Base-by-base conservation (phyloP, 352 stramenopile genomes). In the Blastocystis sp. region DNA sequence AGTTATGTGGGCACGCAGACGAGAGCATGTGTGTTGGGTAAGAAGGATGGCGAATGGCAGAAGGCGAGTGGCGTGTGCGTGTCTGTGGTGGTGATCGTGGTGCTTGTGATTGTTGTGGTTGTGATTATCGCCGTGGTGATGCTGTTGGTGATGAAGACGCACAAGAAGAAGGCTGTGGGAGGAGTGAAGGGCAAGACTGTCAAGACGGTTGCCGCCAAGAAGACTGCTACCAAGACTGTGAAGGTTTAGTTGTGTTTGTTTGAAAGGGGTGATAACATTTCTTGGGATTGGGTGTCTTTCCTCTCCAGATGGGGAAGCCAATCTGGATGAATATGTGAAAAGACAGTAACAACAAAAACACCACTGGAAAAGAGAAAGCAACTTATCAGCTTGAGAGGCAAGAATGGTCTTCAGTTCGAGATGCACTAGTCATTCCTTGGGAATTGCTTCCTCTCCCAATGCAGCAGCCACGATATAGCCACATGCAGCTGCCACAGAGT, bases 241-340 rank as follows among this genome's bases (percentile, higher is more conserved):
- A 84, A 92, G 92, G 70, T 94, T 92, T 38, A 87, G 93, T 92
- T 92, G 91, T 77, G 90, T 92, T 34, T 34, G 28, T 34, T 34
- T 34, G 28, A 34, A 34, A 34, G 28, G 28, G 28, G 0, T 34
- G 0, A 34, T 34, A 34, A n/a, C n/a, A n/a, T n/a, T n/a, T n/a
- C n/a, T n/a, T n/a, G 28, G 28, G 28, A 34, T 34, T 0, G 28
- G 28, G 28, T 34, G 0, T 34, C 28, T 0, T 34, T 34, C 28
- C 28, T 34, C 28, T 34, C 28, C 28, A 34, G 28, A 34, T 34
- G 0, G 28, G 28, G 28, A 34, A 34, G 28, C 0, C 28, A 34
- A 34, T 34, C 28, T 34, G 28, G 28, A 34, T 34, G 28, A 34
- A 34, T 34, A 34, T 34, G 28, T 34, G 28, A 34, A 34, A 34